Evolutionary conservation across 257 asterid species (phyloP).

Genomic region (Handroanthus guayacan): DNA sequence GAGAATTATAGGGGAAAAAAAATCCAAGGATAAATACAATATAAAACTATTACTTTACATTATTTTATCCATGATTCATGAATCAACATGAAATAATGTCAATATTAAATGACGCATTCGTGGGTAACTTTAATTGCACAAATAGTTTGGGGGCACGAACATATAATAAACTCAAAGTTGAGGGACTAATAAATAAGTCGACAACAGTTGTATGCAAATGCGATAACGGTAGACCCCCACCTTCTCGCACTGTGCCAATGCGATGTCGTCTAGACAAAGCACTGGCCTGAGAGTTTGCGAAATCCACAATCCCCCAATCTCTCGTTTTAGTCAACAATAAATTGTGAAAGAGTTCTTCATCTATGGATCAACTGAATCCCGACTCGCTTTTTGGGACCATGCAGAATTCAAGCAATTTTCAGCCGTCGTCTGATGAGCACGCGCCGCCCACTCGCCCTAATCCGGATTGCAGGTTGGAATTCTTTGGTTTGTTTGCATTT

Average conservation of each 20-base stretch:
- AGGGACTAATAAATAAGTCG: conserved; percentile 24
- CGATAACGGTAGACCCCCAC: conserved; percentile 40
- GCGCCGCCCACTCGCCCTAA: conserved; percentile 47
- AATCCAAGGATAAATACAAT: too few relatives aligned
- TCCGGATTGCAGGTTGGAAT: conserved; percentile 64
- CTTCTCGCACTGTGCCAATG: conserved; percentile 39
- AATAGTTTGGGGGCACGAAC: conserved; percentile 3
- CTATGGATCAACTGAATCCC: conserved; percentile 68
- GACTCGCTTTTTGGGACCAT: conserved; percentile 54
- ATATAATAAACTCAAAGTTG: conserved; percentile 14
- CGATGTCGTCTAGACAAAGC: conserved; percentile 46
- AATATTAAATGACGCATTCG: background rate
- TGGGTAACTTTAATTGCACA: background rate
- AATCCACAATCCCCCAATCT: conserved; percentile 30
- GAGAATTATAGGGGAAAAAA: too few relatives aligned
- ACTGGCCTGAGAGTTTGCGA: conserved; percentile 33
- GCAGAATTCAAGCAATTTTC: conserved; percentile 57
- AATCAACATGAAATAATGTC: too few relatives aligned
- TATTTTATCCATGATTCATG: too few relatives aligned
- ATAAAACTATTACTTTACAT: too few relatives aligned
- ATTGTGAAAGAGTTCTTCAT: conserved; percentile 17
- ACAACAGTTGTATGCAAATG: conserved; percentile 22
- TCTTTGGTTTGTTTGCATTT: background rate
- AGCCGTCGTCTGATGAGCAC: conserved; percentile 51
- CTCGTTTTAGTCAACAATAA: conserved; percentile 15